These are phyloP conservation scores for Chaetoceros muelleri DNA, from an alignment of 108 stramenopile species.

Conservation along the genomic window DNA sequence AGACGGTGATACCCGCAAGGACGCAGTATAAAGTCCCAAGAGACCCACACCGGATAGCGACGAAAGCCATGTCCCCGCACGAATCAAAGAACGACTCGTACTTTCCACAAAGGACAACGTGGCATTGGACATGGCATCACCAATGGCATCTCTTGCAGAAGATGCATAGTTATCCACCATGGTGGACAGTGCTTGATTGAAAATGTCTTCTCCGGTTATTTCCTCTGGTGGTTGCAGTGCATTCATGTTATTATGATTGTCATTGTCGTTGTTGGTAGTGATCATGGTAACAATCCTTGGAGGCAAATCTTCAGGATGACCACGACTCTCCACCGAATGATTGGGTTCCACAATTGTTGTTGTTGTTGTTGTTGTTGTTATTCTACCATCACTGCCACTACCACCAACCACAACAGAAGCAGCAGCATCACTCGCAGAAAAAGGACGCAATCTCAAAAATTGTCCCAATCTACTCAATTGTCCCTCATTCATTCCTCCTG, in stretches of 20 bases:
- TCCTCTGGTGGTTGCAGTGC: background rate
- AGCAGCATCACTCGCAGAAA: slow-evolving; percentile 3
- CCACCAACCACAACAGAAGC: no score
- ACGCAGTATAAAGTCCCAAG: background rate
- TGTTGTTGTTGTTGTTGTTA: no score
- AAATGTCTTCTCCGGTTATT: background rate
- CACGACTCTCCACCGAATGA: background rate
- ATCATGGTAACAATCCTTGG: background rate
- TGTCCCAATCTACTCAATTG: slow-evolving; percentile 1
- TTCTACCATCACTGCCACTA: no score
- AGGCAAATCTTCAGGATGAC: no score
- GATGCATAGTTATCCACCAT: background rate
- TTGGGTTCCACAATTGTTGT: background rate
- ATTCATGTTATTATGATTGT: background rate
- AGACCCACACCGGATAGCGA: background rate
- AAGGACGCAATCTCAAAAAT: slow-evolving; percentile 6
- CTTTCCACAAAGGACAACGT: background rate
- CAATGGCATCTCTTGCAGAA: background rate
- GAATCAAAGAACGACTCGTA: background rate
- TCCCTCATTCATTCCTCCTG: slow-evolving; percentile 4
- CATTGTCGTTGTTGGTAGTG: background rate
- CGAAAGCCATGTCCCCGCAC: background rate
- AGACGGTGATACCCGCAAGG: no score
- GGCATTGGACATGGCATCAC: background rate
- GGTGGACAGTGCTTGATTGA: background rate